These are phyloP conservation scores for Tylopilus sp. DNA, from an alignment of 1,284 basidiomycete species.

Conservation along the genomic window DNA sequence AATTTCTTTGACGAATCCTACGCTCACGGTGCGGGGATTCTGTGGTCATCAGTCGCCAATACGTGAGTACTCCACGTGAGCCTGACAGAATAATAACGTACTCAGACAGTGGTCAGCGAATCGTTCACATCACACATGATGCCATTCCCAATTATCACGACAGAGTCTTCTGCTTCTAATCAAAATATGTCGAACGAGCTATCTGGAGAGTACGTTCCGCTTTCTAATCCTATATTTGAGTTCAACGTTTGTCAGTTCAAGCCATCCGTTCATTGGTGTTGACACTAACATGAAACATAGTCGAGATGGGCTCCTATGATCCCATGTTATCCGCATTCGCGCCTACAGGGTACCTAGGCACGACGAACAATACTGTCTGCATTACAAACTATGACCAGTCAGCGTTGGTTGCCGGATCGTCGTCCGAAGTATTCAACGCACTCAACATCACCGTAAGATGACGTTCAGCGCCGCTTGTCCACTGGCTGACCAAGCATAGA, in stretches of 20 bases:
- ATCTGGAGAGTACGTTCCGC: conserved; percentile 25
- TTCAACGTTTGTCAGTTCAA: conserved; percentile 42
- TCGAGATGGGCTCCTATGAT: conserved; percentile 44
- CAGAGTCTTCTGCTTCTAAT: conserved; percentile 25
- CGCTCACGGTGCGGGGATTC: conserved; percentile 35
- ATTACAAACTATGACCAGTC: conserved; percentile 47
- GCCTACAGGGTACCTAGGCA: conserved; percentile 42
- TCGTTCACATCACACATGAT: conserved; percentile 31
- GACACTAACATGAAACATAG: conserved; percentile 23
- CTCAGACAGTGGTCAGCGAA: conserved; percentile 18
- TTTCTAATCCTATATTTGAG: conserved; percentile 42
- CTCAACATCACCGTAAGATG: conserved; percentile 33
- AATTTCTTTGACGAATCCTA: conserved; percentile 33
- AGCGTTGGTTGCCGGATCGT: conserved; percentile 37
- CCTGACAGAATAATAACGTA: background rate
- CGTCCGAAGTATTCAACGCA: conserved; percentile 41
- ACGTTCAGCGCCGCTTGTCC: background rate
- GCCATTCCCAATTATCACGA: conserved; percentile 39
- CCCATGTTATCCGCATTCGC: conserved; percentile 42
- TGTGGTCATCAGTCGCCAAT: conserved; percentile 35
- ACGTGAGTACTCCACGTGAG: conserved; percentile 23
- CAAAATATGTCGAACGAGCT: conserved; percentile 26
- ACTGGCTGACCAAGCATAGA: conserved; percentile 3
- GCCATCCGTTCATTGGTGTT: background rate
- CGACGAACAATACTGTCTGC: conserved; percentile 41